Evolutionary conservation across 805 yeast species (phyloP), one percentile per base, ranked within the genome.

Genomic region (Candida sphagnicola): DNA sequence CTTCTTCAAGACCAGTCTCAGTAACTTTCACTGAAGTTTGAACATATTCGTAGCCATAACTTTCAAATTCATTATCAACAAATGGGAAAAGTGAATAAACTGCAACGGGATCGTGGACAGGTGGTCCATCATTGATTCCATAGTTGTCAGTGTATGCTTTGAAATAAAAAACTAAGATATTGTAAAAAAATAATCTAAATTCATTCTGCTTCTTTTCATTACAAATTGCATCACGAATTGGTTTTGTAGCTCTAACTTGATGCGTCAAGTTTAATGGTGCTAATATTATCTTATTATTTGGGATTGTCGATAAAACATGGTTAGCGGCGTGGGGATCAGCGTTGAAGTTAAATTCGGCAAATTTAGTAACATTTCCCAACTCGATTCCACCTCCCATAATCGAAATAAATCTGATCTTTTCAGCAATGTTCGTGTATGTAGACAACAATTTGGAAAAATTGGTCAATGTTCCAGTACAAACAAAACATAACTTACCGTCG

Each of bases 101-200:
- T 1, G 95, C 85, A 37, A 85, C 63, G 1, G 93, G 91, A 56
- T 86, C 95, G 58, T 87, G 95, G 1, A 85, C 70, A 1, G 89
- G 87, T 4, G 93, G 89, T 0, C 93, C 91, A 4, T 54, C 43
- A 18, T 45, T 43, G 55, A 45, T 44, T 8, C 50, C 52, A 23
- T 42, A 40, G n/a, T 37, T 38, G 2, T 33, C 30, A 23, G 18
- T 13, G 33, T 55, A 58, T 18, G 44, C 37, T 13, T 43, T 32
- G 12, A 41, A 42, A 39, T 47, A 62, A 39, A 53, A 57, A 39
- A 40, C 46, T 24, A 59, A 38, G 26, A 61, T 56, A 14, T 47
- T 46, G 30, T 46, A 46, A 40, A 52, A 62, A 31, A 49, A 42
- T 28, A 47, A 38, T 29, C 90, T 70, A 31, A 83, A 57, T 4